Evolutionary conservation across 768 basidiomycete species (phyloP).

Genomic region (Botryobasidium botryosum): DNA sequence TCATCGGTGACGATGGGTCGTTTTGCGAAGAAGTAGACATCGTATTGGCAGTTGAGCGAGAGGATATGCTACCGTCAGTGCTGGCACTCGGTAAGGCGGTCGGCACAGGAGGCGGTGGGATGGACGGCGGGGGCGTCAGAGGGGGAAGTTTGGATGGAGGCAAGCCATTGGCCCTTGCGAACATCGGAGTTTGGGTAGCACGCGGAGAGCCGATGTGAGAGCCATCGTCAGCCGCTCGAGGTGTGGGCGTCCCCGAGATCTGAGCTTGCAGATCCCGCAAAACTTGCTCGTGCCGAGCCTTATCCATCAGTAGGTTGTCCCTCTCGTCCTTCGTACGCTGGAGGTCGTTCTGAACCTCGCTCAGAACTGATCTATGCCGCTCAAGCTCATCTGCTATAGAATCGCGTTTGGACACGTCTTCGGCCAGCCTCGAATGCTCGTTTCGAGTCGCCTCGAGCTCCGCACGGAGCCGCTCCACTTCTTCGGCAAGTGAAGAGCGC

Average conservation of each 20-base stretch:
- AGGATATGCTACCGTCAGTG: slow-evolving; percentile 31
- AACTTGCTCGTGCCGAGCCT: slow-evolving; percentile 44
- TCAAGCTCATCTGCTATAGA: slow-evolving; percentile 62
- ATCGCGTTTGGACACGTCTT: slow-evolving; percentile 59
- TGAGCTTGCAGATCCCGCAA: slow-evolving; percentile 70
- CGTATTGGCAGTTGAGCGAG: slow-evolving; percentile 17
- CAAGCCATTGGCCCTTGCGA: slow-evolving; percentile 40
- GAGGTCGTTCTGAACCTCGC: slow-evolving; percentile 60
- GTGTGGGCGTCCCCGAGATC: slow-evolving; percentile 12
- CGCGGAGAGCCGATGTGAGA: slow-evolving; percentile 9
- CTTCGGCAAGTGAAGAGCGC: slow-evolving; percentile 27
- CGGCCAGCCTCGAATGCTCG: slow-evolving; percentile 45
- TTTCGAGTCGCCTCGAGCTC: slow-evolving; percentile 41
- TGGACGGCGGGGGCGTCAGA: slow-evolving; percentile 71
- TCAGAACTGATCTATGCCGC: slow-evolving; percentile 53
- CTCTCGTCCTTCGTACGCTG: slow-evolving; percentile 72
- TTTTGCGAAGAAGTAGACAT: neutral
- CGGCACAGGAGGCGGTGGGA: slow-evolving; percentile 72
- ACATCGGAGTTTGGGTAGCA: slow-evolving; percentile 19
- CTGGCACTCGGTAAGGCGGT: slow-evolving; percentile 22
- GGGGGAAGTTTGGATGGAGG: slow-evolving; percentile 68
- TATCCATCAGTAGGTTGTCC: slow-evolving; percentile 58
- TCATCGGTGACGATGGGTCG: slow-evolving; percentile 15
- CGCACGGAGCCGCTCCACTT: slow-evolving; percentile 32
- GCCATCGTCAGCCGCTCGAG: slow-evolving; percentile 11